A percentile compares a stretch with the other conserved stretches of the same genome.
Evolutionary conservation across 331 rosid species (phyloP).

Genomic region (Malus hybrid): DNA sequence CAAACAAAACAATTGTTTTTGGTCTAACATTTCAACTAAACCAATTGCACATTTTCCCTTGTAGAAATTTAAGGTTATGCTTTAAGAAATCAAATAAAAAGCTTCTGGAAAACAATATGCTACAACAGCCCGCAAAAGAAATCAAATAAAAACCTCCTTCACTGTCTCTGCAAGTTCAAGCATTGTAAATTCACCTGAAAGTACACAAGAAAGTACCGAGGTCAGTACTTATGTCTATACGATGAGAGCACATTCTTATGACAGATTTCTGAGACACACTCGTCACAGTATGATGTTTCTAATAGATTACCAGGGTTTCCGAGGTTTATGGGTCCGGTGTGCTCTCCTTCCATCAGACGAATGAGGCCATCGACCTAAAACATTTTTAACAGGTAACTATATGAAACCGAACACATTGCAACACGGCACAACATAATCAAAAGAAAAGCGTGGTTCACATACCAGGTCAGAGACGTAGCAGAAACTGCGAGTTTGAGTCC

Average conservation of each 20-base stretch:
- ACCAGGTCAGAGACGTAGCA: slow-evolving; percentile 95
- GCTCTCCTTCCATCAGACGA: slow-evolving; percentile 78
- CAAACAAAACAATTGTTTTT: not conserved
- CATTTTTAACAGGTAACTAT: slow-evolving; percentile 6
- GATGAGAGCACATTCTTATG: not conserved
- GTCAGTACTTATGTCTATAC: not conserved
- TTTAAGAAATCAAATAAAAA: not conserved
- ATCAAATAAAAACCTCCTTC: slow-evolving; percentile 41
- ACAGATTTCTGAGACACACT: not conserved
- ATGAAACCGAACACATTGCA: not conserved
- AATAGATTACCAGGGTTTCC: slow-evolving; percentile 71
- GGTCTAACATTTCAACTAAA: not conserved
- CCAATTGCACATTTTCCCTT: not conserved
- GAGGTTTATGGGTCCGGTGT: slow-evolving; percentile 94
- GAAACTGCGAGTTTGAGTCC: slow-evolving; percentile 96
- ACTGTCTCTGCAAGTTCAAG: slow-evolving; percentile 79
- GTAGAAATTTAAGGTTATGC: no score
- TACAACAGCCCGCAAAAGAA: not conserved
- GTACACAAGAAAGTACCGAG: not conserved
- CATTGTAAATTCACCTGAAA: slow-evolving; percentile 83
- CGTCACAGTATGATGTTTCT: not conserved
- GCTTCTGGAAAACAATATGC: not conserved
- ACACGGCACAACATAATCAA: not conserved
- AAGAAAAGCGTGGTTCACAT: slow-evolving; percentile 4
- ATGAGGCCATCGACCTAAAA: slow-evolving; percentile 84